Evolutionary conservation across 345 rosid species (phyloP), one percentile per base, ranked within the genome.

Genomic region (Kernera saxatilis): DNA sequence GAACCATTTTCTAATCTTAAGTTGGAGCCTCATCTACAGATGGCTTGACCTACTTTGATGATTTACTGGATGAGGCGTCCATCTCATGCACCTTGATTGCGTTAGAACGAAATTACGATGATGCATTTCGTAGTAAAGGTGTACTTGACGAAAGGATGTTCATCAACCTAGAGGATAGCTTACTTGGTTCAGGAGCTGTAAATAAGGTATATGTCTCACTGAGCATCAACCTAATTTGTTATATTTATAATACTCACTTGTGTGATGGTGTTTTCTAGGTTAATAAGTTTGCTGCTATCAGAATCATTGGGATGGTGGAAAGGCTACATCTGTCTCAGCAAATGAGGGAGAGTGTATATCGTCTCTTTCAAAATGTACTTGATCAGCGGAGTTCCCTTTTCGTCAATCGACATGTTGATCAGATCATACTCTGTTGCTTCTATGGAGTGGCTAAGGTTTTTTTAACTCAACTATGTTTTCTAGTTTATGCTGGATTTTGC

Each of bases 91-190:
- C 79, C 78, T 70, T 92, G 78, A 71, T 58, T 75, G 74, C 80
- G 32, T 79, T 92, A 79, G 95, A 90, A 76, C 84, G 78, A 67
- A 87, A 88, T 79, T 88, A 93, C 67, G 81, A 78, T 55, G 87
- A 84, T 72, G 83, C 91, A 60, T 82, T 82, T 77, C 74, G 70
- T 64, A 76, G 71, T 51, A 88, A 82, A 56, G 86, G 83, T 63
- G 97, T 85, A 77, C 66, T 90, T 51, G 98, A 90, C 41, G 98
- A 88, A 82, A 88, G 88, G 82, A 77, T 90, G 26, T 84, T 93
- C 74, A 80, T 90, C 75, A 86, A 84, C 32, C 95, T 88, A 40
- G 93, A 88, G 11, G 96, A 87, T 51, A 82, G 86, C 84, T 77
- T 93, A 65, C 96, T 88, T 80, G 89, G 83, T 40, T 66, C 71